Percentiles rank a stretch among this genome's conserved stretches.
Conservation (phyloP, 192 early-diverging fungal species). For the Linderina pennispora region DNA sequence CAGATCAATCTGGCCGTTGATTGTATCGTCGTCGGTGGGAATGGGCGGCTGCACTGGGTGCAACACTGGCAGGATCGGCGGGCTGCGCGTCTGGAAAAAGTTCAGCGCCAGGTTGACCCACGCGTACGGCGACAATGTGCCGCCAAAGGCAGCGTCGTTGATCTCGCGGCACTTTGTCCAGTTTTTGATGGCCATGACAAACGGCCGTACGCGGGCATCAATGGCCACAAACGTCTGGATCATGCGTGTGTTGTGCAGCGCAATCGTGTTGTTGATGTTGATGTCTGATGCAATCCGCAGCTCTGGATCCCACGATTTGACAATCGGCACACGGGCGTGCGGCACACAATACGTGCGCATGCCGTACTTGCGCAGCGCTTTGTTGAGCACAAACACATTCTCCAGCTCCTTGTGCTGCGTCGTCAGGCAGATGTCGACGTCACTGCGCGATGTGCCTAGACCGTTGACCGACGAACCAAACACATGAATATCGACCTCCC, state of each 20-base stretch:
- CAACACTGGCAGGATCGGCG: constrained; percentile 83
- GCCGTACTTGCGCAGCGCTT: constrained; percentile 66
- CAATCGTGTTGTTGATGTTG: constrained; percentile 90
- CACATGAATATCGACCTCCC: constrained; percentile 69
- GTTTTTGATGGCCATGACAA: constrained; percentile 90
- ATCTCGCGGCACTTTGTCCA: constrained; percentile 82
- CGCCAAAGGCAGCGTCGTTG: constrained; percentile 91
- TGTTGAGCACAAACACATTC: constrained; percentile 69
- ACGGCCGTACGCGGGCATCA: constrained; percentile 80
- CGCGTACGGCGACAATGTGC: constrained; percentile 89
- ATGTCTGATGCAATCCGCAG: constrained; percentile 86
- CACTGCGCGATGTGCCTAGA: constrained; percentile 73
- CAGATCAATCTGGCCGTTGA: constrained; percentile 52
- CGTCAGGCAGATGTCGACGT: constrained; percentile 92
- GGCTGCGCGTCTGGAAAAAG: constrained; percentile 85
- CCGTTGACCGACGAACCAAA: constrained; percentile 94
- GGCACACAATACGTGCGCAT: constrained; percentile 78
- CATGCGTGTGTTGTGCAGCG: constrained; percentile 84
- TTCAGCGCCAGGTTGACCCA: constrained; percentile 93
- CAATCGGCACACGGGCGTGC: constrained; percentile 88
- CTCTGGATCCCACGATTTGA: constrained; percentile 86
- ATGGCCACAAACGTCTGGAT: constrained; percentile 85
- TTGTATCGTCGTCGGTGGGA: constrained; percentile 8
- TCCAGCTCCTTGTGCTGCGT: constrained; percentile 73
- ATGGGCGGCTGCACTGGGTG: constrained; percentile 48